A percentile compares a stretch with the other conserved stretches of the same genome.
phyloP scores from a whole-genome alignment of 352 stramenopile genomes.

The Thraustotheca clavata region DNA sequence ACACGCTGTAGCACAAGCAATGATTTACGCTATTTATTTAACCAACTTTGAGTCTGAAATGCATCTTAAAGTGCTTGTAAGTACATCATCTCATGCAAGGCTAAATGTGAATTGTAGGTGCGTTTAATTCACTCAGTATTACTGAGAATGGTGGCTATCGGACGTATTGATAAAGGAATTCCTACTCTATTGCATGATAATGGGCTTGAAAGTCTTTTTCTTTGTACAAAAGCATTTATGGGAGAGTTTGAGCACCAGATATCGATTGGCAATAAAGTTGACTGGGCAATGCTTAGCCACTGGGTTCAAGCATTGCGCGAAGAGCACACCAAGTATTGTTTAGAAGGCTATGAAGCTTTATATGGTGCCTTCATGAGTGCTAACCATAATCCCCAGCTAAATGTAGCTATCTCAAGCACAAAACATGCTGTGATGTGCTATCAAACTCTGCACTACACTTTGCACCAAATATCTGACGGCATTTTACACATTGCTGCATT shows the following conservation, averaged over 20 bases:
- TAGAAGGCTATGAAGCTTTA: slow-evolving; percentile 16
- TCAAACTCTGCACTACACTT: slow-evolving; percentile 24
- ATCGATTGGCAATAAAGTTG: not conserved
- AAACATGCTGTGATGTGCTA: slow-evolving; percentile 21
- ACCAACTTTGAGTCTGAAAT: slow-evolving; percentile 17
- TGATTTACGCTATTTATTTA: not conserved
- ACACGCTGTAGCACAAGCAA: not conserved
- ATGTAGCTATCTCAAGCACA: slow-evolving; percentile 25
- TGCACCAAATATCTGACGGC: slow-evolving; percentile 23
- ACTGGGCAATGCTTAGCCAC: slow-evolving; percentile 6
- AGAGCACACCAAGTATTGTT: slow-evolving; percentile 19
- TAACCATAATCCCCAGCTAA: slow-evolving; percentile 26
- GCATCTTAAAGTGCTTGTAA: slow-evolving; percentile 2
- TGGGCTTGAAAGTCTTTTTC: slow-evolving; percentile 10
- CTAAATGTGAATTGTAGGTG: not conserved
- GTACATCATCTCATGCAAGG: not conserved
- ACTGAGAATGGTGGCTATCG: slow-evolving; percentile 24
- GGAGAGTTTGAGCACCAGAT: slow-evolving; percentile 17
- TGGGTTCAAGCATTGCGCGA: slow-evolving; percentile 5
- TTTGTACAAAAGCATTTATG: slow-evolving; percentile 16
- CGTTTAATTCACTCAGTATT: slow-evolving; percentile 19
- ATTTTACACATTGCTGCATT: no score
- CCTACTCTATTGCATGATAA: slow-evolving; percentile 26
- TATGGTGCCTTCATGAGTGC: slow-evolving; percentile 24
- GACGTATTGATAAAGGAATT: slow-evolving; percentile 29